Conservation (phyloP, 177 flowering plant genomes). For the Tripterygium wilfordii region DNA sequence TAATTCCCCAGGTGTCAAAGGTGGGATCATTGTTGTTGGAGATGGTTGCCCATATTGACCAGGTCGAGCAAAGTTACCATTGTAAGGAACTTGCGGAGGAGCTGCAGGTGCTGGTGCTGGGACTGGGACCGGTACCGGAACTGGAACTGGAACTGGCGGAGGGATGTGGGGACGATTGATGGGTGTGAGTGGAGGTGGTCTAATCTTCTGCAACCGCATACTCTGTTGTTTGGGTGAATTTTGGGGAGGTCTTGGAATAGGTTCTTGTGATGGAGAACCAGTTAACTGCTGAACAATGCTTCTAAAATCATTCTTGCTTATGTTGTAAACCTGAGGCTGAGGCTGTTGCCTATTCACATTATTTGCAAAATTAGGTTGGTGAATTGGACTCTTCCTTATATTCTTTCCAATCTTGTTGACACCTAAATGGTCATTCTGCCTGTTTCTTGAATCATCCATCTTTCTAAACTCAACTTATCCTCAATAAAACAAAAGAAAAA, state of each 20-base stretch:
- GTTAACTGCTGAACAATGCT: slow-evolving; percentile 89
- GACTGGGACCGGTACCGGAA: slow-evolving; percentile 21
- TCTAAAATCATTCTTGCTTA: slow-evolving; percentile 89
- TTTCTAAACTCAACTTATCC: neutral
- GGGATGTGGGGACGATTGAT: slow-evolving; percentile 45
- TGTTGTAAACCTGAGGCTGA: slow-evolving; percentile 93
- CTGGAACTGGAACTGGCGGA: no score
- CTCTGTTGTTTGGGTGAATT: slow-evolving; percentile 67
- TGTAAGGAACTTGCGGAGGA: slow-evolving; percentile 29
- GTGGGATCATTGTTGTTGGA: slow-evolving; percentile 28
- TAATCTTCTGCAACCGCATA: slow-evolving; percentile 68
- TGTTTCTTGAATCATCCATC: slow-evolving; percentile 60
- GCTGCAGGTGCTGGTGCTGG: slow-evolving; percentile 19
- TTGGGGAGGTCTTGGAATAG: slow-evolving; percentile 57
- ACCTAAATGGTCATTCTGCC: slow-evolving; percentile 69
- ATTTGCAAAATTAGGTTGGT: slow-evolving; percentile 65
- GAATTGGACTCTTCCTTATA: slow-evolving; percentile 84
- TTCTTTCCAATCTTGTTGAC: slow-evolving; percentile 86
- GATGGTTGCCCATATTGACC: slow-evolving; percentile 39
- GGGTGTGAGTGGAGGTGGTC: slow-evolving; percentile 82
- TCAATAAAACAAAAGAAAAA: neutral
- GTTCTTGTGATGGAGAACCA: slow-evolving; percentile 81
- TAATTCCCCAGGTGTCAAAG: slow-evolving; percentile 31
- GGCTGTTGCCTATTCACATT: slow-evolving; percentile 49
- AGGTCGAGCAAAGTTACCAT: slow-evolving; percentile 34